Percentiles rank a stretch among this genome's conserved stretches.
Evolutionary conservation across 2,329 filamentous ascomycete genomes (phyloP).

Genomic region (Trichoderma endophyticum): DNA sequence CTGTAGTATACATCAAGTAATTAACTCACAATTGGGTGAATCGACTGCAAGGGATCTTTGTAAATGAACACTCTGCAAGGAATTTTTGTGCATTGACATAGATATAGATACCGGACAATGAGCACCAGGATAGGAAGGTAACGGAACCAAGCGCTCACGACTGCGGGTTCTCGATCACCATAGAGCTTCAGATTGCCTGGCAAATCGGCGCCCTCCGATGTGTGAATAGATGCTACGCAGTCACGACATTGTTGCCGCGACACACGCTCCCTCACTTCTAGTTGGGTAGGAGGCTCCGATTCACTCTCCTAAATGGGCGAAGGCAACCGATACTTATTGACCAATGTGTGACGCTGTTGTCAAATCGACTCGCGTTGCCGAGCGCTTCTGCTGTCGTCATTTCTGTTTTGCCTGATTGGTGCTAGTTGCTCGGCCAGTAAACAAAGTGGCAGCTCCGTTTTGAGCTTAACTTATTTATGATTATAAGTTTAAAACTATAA

Average conservation of each 20-base stretch:
- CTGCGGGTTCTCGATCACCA: background rate
- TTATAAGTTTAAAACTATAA: background rate
- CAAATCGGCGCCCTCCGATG: background rate
- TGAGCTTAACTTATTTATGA: background rate
- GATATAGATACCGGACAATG: background rate
- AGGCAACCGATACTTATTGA: background rate
- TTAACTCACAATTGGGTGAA: background rate
- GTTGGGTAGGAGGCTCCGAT: background rate
- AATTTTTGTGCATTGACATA: conserved; percentile 9
- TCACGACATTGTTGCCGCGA: background rate
- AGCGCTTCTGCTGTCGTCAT: background rate
- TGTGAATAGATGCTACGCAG: background rate
- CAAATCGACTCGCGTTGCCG: background rate
- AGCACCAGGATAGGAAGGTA: conserved; percentile 8
- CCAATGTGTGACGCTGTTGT: background rate
- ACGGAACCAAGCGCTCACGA: background rate
- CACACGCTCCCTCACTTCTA: background rate
- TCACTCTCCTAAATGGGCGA: too few relatives aligned
- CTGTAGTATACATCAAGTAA: background rate
- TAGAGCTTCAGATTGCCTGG: background rate
- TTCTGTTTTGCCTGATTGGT: background rate
- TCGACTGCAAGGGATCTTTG: background rate
- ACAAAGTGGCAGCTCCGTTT: background rate
- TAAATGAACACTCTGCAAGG: background rate
- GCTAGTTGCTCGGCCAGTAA: background rate